phyloP scores from a whole-genome alignment of 768 basidiomycete genomes.

The Termitomyces sp. region DNA sequence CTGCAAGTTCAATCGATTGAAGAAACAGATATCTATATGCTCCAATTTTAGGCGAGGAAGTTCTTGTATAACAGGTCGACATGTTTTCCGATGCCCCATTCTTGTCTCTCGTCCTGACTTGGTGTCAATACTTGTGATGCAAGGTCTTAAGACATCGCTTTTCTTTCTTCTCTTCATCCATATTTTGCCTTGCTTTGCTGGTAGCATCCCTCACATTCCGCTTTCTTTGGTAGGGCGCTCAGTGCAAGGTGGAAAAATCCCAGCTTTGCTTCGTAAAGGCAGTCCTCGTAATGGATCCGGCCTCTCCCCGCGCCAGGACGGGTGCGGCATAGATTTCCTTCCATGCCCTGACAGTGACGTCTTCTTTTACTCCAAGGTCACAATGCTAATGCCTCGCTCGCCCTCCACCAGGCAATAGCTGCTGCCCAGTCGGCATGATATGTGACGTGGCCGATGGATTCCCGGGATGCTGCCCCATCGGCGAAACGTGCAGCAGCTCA shows the following conservation, averaged over 20 bases:
- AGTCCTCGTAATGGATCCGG: background rate
- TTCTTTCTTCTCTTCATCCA: background rate
- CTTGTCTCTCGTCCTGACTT: background rate
- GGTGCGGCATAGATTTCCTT: slow-evolving; percentile 6
- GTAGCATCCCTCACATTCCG: background rate
- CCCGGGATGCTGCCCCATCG: background rate
- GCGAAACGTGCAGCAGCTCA: background rate
- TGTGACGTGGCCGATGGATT: background rate
- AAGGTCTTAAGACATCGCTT: background rate
- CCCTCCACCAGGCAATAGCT: background rate
- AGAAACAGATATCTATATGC: background rate
- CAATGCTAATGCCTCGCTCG: background rate
- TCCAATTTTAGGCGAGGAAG: background rate
- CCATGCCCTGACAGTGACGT: slow-evolving; percentile 8
- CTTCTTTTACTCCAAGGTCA: too few relatives aligned
- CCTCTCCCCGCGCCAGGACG: background rate
- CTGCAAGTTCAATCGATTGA: too few relatives aligned
- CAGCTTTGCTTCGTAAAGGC: slow-evolving; percentile 8
- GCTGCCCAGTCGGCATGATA: background rate
- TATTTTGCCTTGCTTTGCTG: background rate
- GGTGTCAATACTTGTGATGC: background rate
- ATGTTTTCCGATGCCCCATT: background rate
- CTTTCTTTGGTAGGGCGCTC: background rate
- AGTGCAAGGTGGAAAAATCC: background rate
- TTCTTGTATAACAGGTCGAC: background rate